phyloP scores from a whole-genome alignment of 345 rosid genomes.

The Citrus sinensis region DVS_A1.0 CM039165.1:35323001-35323500 shows the following conservation, averaged over 20 bases:
- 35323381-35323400: too few relatives aligned
- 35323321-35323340: background rate
- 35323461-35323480: background rate
- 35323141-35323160: background rate
- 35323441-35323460: too few relatives aligned
- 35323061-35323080: background rate
- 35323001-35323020: slow-evolving; percentile 35
- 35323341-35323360: too few relatives aligned
- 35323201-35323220: background rate
- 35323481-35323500: background rate
- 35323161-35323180: background rate
- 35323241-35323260: background rate
- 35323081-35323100: background rate
- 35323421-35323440: too few relatives aligned
- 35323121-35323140: background rate
- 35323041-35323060: background rate
- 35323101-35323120: background rate
- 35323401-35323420: too few relatives aligned
- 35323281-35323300: background rate
- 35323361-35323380: too few relatives aligned
- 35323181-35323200: background rate
- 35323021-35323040: background rate
- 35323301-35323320: background rate
- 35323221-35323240: background rate
- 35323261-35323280: background rate